phyloP scores from a whole-genome alignment of 371 early-diverging fungal genomes.

The Circinella minor region DNA sequence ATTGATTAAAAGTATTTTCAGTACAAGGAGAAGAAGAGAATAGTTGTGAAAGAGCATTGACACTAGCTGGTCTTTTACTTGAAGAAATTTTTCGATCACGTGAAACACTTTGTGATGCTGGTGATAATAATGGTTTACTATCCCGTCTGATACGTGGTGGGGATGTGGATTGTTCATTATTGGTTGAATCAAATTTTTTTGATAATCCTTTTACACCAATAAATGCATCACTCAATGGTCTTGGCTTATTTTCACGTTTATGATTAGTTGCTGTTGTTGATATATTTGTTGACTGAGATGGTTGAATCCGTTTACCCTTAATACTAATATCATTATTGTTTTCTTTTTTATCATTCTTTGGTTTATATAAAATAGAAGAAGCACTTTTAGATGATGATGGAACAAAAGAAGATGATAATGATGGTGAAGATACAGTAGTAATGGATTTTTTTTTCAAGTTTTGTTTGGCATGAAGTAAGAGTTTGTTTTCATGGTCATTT shows the following conservation, averaged over 20 bases:
- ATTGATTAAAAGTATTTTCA: background rate
- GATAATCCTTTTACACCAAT: conserved; percentile 19
- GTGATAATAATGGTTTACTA: background rate
- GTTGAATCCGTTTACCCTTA: conserved; percentile 6
- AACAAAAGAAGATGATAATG: background rate
- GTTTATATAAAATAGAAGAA: background rate
- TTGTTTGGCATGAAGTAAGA: background rate
- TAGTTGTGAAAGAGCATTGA: background rate
- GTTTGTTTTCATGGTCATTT: too few species aligned
- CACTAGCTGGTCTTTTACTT: background rate
- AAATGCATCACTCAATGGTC: conserved; percentile 14
- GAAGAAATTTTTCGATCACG: conserved; percentile 2
- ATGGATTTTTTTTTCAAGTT: background rate
- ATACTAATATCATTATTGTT: background rate
- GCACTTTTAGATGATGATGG: background rate
- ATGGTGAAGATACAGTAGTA: background rate
- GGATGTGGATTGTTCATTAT: background rate
- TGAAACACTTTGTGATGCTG: conserved; percentile 8
- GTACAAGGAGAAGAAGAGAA: background rate
- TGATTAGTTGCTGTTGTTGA: background rate
- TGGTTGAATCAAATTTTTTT: conserved; percentile 1
- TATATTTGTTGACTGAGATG: background rate
- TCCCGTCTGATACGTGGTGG: background rate
- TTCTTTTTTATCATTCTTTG: background rate
- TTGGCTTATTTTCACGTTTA: background rate